Percentiles rank a stretch among this genome's conserved stretches.
These are phyloP conservation scores for Venturia asperata DNA, from an alignment of 2,329 filamentous ascomycete genomes.

Conservation along the genomic window DNA sequence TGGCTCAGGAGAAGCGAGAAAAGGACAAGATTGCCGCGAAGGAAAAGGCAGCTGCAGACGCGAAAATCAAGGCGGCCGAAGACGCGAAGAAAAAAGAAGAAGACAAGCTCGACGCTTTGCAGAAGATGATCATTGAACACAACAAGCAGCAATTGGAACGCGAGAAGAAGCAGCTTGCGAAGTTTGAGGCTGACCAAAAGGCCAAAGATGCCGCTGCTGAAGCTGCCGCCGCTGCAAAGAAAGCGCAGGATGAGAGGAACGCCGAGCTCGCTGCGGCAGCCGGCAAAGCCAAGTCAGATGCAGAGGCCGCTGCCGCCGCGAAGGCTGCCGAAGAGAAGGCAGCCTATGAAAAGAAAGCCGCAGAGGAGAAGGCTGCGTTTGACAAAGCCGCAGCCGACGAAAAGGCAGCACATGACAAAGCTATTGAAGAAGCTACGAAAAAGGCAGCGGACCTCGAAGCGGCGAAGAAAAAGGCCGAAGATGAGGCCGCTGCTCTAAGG, in stretches of 20 bases:
- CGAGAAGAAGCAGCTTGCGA: slow-evolving; percentile 18
- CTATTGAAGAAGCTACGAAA: slow-evolving; percentile 33
- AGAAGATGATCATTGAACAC: slow-evolving; percentile 19
- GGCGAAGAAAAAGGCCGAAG: slow-evolving; percentile 45
- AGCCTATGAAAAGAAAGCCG: slow-evolving; percentile 23
- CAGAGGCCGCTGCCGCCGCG: slow-evolving; percentile 41
- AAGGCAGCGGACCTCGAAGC: slow-evolving; percentile 39
- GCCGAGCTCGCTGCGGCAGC: slow-evolving; percentile 38
- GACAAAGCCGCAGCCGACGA: slow-evolving; percentile 26
- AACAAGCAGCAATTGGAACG: slow-evolving; percentile 19
- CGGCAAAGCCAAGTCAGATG: slow-evolving; percentile 37
- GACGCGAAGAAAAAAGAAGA: slow-evolving; percentile 19
- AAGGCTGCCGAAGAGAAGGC: slow-evolving; percentile 28
- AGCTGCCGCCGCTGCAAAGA: slow-evolving; percentile 24
- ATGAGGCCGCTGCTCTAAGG: slow-evolving; percentile 30
- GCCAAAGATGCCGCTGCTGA: slow-evolving; percentile 18
- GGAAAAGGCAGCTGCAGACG: slow-evolving; percentile 22
- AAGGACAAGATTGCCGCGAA: slow-evolving; percentile 21
- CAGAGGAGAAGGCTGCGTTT: slow-evolving; percentile 30
- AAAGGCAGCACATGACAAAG: slow-evolving; percentile 24
- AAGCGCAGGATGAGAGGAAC: slow-evolving; percentile 29
- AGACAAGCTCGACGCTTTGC: slow-evolving; percentile 24
- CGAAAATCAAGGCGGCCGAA: slow-evolving; percentile 15
- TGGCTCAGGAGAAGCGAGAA: slow-evolving; percentile 30
- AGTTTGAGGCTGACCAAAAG: slow-evolving; percentile 16